Base-by-base conservation (phyloP, 148 eudicot genomes). In the Bassia scoparia region DNA sequence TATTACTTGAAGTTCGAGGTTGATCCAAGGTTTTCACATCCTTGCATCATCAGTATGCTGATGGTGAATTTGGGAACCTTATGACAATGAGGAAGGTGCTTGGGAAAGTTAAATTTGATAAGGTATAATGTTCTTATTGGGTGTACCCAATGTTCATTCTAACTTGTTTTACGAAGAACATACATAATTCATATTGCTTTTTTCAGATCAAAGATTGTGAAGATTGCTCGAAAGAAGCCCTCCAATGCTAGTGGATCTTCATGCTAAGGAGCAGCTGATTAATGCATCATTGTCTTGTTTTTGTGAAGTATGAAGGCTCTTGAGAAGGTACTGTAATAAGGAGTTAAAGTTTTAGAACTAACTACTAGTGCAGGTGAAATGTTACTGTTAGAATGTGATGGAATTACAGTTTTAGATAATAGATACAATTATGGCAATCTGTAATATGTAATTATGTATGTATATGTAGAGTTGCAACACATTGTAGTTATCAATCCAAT, bases 11-110 rank as follows among this genome's bases (percentile, higher is more conserved):
- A 29, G 18, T 17, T 50, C 16, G 71, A 68, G 33, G 59, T 68
- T 9, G 41, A 68, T 68, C 58, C 71, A 4, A n/a, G 26, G 50
- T 14, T 27, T 48, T 21, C 41, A 29, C 4, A 49, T 50, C 71
- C 71, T 27, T 10, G 2, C 20, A 68, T 68, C 59, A 26, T 68
- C 24, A 68, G 71, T 68, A 68, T 37, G 31, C 23, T 2, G 50
- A 68, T 26, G 71, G 71, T 49, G 71, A 68, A 26, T 48, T n/a
- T 50, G 50, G 71, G 49, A 26, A 16, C 16, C 38, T 10, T 27
- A 30, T 5, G 10, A 49, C 71, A 20, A 27, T 68, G 15, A 50
- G 23, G 35, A n/a, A 16, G 23, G 71, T 68, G 24, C 41, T 68
- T 11, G 3, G 3, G 6, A 29, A 49, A 31, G 12, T 68, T 21